A percentile compares a stretch with the other conserved stretches of the same genome.
Conservation (phyloP, 805 yeast genomes). For the Candida pseudofarinosa region DNA sequence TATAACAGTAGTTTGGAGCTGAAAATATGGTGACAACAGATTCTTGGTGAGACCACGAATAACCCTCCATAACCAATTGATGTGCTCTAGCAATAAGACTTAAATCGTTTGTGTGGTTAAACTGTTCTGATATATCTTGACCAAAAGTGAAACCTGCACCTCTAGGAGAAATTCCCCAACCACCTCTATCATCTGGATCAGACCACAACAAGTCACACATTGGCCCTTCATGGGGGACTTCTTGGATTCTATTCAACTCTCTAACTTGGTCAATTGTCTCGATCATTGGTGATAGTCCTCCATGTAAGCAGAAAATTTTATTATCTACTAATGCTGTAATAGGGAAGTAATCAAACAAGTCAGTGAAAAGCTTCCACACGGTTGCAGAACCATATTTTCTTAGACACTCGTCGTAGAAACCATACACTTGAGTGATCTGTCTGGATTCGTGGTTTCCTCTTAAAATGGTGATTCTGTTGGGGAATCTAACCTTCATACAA, state of each 20-base stretch:
- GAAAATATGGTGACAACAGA: conserved; percentile 89
- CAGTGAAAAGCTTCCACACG: conserved; percentile 91
- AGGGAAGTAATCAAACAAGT: conserved; percentile 88
- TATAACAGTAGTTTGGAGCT: conserved; percentile 94
- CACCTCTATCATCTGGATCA: conserved; percentile 96
- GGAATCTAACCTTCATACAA: conserved; percentile 89
- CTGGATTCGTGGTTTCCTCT: conserved; percentile 95
- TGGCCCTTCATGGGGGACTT: conserved; percentile 96
- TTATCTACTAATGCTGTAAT: conserved; percentile 90
- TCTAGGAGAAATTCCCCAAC: conserved; percentile 97
- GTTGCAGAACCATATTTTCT: conserved; percentile 89
- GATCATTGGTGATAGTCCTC: conserved; percentile 92
- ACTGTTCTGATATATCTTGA: conserved; percentile 89
- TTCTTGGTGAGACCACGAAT: conserved; percentile 91
- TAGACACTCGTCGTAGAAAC: conserved; percentile 92
- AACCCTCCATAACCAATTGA: conserved; percentile 97
- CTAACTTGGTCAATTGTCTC: conserved; percentile 91
- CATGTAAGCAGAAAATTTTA: conserved; percentile 88
- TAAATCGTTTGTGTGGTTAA: conserved; percentile 85
- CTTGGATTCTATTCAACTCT: conserved; percentile 86
- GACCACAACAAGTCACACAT: conserved; percentile 97
- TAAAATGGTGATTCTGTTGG: conserved; percentile 83
- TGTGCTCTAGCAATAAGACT: conserved; percentile 90
- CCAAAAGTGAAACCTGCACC: conserved; percentile 99
- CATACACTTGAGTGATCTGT: conserved; percentile 94